phyloP scores from a whole-genome alignment of 2,329 filamentous ascomycete species.

The Colletotrichum godetiae region DNA sequence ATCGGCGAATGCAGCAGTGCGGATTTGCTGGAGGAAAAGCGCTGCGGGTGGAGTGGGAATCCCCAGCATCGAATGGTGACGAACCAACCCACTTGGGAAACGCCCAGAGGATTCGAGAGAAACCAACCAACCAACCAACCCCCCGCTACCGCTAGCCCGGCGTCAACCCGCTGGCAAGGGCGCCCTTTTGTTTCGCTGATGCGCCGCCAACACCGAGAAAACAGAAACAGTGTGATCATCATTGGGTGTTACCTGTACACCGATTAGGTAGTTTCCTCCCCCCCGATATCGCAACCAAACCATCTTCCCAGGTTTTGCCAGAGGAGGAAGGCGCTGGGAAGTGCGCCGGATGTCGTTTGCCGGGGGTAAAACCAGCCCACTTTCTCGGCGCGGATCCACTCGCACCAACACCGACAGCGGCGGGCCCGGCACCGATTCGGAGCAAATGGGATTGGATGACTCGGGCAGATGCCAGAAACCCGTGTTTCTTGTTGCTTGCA shows the following conservation, averaged over 20 bases:
- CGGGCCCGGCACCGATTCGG: slow-evolving; percentile 18
- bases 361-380: slow-evolving; percentile 7
- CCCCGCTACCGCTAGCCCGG: neutral
- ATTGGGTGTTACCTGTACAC: slow-evolving; percentile 11
- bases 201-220: slow-evolving; percentile 3
- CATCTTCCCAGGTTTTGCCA: neutral
- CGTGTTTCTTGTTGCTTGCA: neutral
- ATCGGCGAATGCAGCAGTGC: slow-evolving; percentile 9
- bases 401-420: slow-evolving; percentile 10
- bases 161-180: neutral
- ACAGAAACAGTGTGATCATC: slow-evolving; percentile 1
- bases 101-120: neutral
- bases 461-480: neutral
- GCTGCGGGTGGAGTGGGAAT: slow-evolving; percentile 21
- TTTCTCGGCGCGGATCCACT: slow-evolving; percentile 25
- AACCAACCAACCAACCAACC: neutral
- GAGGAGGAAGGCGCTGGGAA: neutral
- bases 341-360: slow-evolving; percentile 13
- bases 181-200: neutral
- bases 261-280: neutral
- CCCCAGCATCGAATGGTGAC: neutral
- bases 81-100: slow-evolving; percentile 19
- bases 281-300: slow-evolving; percentile 24
- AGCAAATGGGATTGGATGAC: neutral
- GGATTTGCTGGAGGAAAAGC: slow-evolving; percentile 3